Percentiles rank a stretch among this genome's conserved stretches.
Conservation (phyloP, 164 flowering plant genomes). For the Paratinospora sagittata region DNA sequence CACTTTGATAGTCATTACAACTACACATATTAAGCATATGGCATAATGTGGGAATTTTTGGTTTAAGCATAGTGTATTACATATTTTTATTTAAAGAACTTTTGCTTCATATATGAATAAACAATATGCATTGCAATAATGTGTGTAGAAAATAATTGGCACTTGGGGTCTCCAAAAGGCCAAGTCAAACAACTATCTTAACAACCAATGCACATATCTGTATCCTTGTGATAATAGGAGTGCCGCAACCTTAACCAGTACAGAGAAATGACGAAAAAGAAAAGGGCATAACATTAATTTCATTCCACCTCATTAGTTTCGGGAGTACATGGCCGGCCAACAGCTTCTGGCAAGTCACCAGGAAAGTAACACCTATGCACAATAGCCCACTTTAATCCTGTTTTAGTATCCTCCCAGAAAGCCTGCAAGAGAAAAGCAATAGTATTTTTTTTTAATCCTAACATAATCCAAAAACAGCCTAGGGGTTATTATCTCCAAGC, state of each 20-base stretch:
- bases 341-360: too few species aligned
- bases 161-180: too few species aligned
- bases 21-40: neutral
- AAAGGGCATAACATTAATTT: constrained; percentile 37
- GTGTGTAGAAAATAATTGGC: too few species aligned
- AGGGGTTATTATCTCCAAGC: neutral
- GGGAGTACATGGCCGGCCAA: too few species aligned
- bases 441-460: neutral
- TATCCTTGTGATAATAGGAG: neutral
- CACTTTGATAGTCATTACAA: neutral
- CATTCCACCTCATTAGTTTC: too few species aligned
- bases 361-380: too few species aligned
- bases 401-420: too few species aligned
- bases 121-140: too few species aligned
- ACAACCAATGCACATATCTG: too few species aligned
- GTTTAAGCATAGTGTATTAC: neutral
- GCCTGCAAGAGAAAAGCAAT: constrained; percentile 40
- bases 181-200: too few species aligned
- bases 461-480: neutral
- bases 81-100: neutral
- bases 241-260: neutral
- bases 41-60: neutral
- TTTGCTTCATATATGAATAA: too few species aligned
- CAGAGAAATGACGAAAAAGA: neutral
- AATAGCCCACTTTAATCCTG: too few species aligned